phyloP scores from a whole-genome alignment of 2,329 filamentous ascomycete genomes.

The Fusarium beomiforme region DNA sequence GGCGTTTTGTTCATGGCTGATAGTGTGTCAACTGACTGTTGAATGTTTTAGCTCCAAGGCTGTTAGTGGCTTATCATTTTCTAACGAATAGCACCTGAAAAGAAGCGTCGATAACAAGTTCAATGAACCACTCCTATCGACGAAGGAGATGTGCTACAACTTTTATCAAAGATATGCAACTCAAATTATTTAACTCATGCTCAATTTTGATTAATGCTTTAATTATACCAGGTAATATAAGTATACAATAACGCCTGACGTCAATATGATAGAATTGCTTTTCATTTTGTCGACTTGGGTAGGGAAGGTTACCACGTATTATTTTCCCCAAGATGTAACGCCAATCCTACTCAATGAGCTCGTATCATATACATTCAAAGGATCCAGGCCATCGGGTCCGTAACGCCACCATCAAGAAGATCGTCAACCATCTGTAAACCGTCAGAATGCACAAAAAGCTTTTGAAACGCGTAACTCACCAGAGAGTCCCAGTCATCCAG shows the following conservation, averaged over 20 bases:
- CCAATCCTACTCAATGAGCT: too few species aligned
- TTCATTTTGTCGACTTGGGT: background rate
- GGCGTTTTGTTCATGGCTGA: too few species aligned
- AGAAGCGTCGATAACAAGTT: too few species aligned
- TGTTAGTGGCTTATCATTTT: background rate
- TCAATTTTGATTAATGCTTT: accelerated
- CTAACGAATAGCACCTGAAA: too few species aligned
- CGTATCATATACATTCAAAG: background rate
- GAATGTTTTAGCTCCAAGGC: too few species aligned
- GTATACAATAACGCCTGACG: background rate
- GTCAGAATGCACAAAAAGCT: background rate
- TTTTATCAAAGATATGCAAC: background rate
- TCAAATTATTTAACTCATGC: background rate
- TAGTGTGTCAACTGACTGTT: too few species aligned
- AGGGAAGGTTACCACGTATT: too few species aligned
- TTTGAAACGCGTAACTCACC: constrained; percentile 10
- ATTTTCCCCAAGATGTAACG: accelerated
- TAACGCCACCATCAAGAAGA: constrained; percentile 5
- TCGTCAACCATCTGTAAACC: constrained; percentile 8
- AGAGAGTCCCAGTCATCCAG: constrained; percentile 41
- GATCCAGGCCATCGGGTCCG: constrained; percentile 17
- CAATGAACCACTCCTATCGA: too few species aligned
- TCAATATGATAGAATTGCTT: too few species aligned
- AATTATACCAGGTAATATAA: accelerated
- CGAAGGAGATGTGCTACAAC: too few species aligned